phyloP scores from a whole-genome alignment of 129 eudicot genomes.

The Lactuca saligna region DNA sequence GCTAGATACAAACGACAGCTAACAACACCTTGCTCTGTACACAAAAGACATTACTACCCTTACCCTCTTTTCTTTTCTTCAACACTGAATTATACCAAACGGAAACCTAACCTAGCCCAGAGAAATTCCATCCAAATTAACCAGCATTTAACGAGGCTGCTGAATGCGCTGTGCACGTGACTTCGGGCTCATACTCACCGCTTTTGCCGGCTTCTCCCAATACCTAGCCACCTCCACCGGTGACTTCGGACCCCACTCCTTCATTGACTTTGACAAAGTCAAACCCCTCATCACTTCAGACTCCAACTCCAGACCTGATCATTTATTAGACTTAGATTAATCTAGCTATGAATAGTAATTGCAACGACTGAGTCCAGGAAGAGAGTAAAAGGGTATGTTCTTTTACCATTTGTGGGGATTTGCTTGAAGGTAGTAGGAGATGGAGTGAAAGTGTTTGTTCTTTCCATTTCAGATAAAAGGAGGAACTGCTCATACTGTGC shows the following conservation, averaged over 20 bases:
- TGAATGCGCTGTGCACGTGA: constrained; percentile 58
- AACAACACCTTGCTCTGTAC: constrained; percentile 71
- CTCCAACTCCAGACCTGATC: constrained; percentile 44
- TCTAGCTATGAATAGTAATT: neutral
- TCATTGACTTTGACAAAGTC: constrained; percentile 39
- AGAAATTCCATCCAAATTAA: constrained; percentile 23
- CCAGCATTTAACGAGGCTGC: constrained; percentile 65
- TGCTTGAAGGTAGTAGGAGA: constrained; percentile 31
- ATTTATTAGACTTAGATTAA: neutral
- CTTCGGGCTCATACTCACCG: constrained; percentile 57
- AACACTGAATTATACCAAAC: constrained; percentile 23
- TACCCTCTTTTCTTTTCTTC: constrained; percentile 17
- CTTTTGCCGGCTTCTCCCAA: constrained; percentile 87
- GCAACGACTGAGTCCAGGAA: neutral
- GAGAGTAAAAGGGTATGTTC: neutral
- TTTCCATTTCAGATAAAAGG: constrained; percentile 48
- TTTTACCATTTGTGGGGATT: constrained; percentile 47
- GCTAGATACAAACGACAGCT: constrained; percentile 47
- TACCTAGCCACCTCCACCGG: constrained; percentile 49
- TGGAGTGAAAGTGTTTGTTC: constrained; percentile 22
- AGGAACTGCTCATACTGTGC: constrained; percentile 87
- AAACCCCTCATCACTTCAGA: constrained; percentile 43
- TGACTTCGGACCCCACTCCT: constrained; percentile 39
- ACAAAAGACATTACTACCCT: constrained; percentile 41
- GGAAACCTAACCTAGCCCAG: constrained; percentile 35